A percentile compares a stretch with the other conserved stretches of the same genome.
These are phyloP conservation scores for Chloranthus sessilifolius DNA, from an alignment of 164 flowering plant species.

Conservation along the genomic window DNA sequence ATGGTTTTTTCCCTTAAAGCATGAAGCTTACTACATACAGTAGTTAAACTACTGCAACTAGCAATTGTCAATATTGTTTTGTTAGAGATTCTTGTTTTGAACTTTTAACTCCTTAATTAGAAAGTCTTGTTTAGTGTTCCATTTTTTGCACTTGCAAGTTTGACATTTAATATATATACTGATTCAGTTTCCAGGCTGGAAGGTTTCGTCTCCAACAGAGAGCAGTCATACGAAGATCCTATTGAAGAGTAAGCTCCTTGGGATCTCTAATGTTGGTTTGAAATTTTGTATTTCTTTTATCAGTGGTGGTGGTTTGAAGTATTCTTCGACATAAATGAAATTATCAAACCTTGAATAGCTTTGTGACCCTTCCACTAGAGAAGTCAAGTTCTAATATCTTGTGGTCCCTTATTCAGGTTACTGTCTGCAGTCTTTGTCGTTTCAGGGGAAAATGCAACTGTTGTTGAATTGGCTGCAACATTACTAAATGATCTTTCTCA, in stretches of 20 bases:
- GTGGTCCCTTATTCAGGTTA: slow-evolving; percentile 50
- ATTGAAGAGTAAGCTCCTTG: slow-evolving; percentile 85
- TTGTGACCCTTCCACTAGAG: no score
- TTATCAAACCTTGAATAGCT: no score
- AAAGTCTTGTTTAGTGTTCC: no score
- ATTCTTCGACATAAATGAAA: neutral
- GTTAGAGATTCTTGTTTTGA: no score
- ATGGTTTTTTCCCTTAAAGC: no score
- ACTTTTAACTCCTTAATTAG: no score
- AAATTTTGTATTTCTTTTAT: neutral
- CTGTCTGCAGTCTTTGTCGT: slow-evolving; percentile 99
- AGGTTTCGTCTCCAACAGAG: slow-evolving; percentile 97
- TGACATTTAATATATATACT: slow-evolving; percentile 18
- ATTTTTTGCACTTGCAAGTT: slow-evolving; percentile 10
- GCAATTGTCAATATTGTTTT: no score
- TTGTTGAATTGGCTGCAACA: slow-evolving; percentile 91
- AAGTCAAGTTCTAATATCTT: slow-evolving; percentile 13
- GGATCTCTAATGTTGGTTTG: slow-evolving; percentile 5
- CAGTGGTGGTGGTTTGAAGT: neutral
- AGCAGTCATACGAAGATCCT: slow-evolving; percentile 98
- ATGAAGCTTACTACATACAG: no score
- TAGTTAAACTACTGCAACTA: no score
- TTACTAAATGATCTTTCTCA: slow-evolving; percentile 92
- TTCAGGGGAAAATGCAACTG: slow-evolving; percentile 96
- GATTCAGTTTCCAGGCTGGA: slow-evolving; percentile 95